A percentile compares a stretch with the other conserved stretches of the same genome.
Evolutionary conservation across 2,329 filamentous ascomycete genomes (phyloP).

Genomic region (Apiospora rasikravindrae): DNA sequence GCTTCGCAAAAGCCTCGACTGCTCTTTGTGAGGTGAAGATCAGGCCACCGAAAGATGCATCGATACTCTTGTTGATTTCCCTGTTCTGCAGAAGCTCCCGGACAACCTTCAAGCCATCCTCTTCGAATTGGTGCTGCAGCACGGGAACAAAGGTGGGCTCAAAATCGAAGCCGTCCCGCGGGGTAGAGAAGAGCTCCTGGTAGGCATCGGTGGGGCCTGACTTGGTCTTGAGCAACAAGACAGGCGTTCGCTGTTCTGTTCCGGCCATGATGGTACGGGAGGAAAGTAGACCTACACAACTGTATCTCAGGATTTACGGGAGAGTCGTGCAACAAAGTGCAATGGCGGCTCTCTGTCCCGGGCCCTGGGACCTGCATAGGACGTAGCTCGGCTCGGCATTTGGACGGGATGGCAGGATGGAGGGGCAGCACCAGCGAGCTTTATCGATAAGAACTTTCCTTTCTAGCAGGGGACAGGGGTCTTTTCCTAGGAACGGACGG

Average conservation of each 20-base stretch:
- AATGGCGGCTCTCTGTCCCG: not conserved
- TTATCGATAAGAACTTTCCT: constrained; percentile 41
- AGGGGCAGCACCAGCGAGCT: constrained; percentile 22
- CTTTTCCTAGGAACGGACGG: constrained; percentile 1
- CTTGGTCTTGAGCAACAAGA: constrained; percentile 79
- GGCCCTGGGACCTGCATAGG: constrained; percentile 17
- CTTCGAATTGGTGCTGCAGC: constrained; percentile 71
- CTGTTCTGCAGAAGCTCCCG: constrained; percentile 52
- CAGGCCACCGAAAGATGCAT: constrained; percentile 69
- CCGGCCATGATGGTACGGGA: constrained; percentile 2
- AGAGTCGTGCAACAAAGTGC: not conserved
- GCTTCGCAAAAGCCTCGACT: constrained; percentile 74
- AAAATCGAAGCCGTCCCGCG: constrained; percentile 52
- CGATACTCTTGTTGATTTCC: constrained; percentile 45
- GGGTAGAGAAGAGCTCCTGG: constrained; percentile 65
- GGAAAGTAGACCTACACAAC: not conserved
- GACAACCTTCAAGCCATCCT: constrained; percentile 61
- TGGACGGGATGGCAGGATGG: not conserved
- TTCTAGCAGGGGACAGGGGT: not conserved
- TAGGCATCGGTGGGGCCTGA: constrained; percentile 76
- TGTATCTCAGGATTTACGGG: not conserved
- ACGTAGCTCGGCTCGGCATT: not conserved
- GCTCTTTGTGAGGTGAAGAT: constrained; percentile 86
- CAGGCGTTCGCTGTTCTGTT: constrained; percentile 47
- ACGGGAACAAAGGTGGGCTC: constrained; percentile 77